A percentile compares a stretch with the other conserved stretches of the same genome.
Evolutionary conservation across 1,284 basidiomycete genomes (phyloP).

Genomic region (Hypsizygus ulmarius): DNA sequence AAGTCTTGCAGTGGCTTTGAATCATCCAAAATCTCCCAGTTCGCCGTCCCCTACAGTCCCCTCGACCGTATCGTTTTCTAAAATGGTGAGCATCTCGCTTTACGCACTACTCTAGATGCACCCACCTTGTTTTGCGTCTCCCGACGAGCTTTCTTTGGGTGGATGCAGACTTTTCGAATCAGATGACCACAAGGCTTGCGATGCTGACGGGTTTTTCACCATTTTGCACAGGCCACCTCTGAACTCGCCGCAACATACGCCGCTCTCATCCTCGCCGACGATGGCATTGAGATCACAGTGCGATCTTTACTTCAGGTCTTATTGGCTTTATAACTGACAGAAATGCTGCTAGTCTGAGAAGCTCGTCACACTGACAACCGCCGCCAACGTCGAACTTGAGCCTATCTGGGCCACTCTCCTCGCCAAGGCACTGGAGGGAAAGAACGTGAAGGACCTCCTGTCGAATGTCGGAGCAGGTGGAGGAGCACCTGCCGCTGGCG

Average conservation of each 20-base stretch:
- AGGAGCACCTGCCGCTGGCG: constrained; percentile 72
- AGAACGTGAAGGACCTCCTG: constrained; percentile 94
- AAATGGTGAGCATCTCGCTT: constrained; percentile 21
- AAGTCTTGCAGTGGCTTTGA: constrained; percentile 3
- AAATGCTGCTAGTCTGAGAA: constrained; percentile 73
- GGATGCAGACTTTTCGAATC: constrained; percentile 21
- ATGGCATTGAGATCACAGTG: constrained; percentile 95
- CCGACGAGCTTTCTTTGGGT: constrained; percentile 11
- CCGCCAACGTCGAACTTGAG: constrained; percentile 87
- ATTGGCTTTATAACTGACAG: constrained; percentile 3
- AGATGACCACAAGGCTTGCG: constrained; percentile 19
- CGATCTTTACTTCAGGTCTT: constrained; percentile 32
- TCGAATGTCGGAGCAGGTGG: constrained; percentile 88
- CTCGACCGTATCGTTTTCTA: constrained; percentile 12
- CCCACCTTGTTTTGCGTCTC: constrained; percentile 5
- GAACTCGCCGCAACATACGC: constrained; percentile 89
- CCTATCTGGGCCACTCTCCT: constrained; percentile 97
- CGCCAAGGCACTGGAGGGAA: constrained; percentile 97
- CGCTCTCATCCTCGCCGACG: constrained; percentile 77
- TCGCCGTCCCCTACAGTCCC: constrained; percentile 17
- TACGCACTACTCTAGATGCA: neutral
- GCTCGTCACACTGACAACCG: constrained; percentile 79
- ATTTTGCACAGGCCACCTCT: constrained; percentile 41
- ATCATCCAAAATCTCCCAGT: constrained; percentile 11
- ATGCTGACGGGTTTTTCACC: constrained; percentile 12